Percentiles rank a stretch among this genome's conserved stretches.
phyloP scores from a whole-genome alignment of 2,329 filamentous ascomycete species.

The Aspergillus ibericus region DNA sequence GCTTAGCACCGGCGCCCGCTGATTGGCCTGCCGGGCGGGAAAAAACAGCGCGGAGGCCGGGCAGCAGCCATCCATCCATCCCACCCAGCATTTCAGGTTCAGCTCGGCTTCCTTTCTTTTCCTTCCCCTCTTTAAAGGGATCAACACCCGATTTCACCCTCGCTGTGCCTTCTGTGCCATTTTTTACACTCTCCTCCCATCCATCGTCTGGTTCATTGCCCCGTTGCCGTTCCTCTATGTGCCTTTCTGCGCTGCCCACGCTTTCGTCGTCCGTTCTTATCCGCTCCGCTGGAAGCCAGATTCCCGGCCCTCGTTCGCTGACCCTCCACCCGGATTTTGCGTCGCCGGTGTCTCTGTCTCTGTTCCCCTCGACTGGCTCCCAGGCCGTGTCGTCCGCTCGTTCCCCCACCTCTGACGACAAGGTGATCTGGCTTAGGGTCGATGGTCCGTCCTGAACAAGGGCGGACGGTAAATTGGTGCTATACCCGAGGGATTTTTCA shows the following conservation, averaged over 20 bases:
- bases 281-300: slow-evolving; percentile 29
- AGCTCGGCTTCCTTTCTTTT: slow-evolving; percentile 4
- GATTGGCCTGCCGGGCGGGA: slow-evolving; percentile 16
- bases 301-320: slow-evolving; percentile 19
- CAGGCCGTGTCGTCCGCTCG: slow-evolving; percentile 16
- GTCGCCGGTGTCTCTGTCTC: slow-evolving; percentile 17
- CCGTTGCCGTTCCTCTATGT: slow-evolving; percentile 35
- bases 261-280: slow-evolving; percentile 28
- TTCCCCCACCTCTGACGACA: slow-evolving; percentile 27
- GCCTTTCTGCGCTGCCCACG: slow-evolving; percentile 32
- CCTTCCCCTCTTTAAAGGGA: slow-evolving; percentile 10
- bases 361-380: slow-evolving; percentile 16
- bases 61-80: no score
- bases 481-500: slow-evolving; percentile 7
- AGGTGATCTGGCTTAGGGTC: slow-evolving; percentile 49
- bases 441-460: slow-evolving; percentile 53
- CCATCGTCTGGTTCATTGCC: background rate
- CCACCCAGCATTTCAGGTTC: no score
- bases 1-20: slow-evolving; percentile 18
- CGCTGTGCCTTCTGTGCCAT: background rate
- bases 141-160: background rate
- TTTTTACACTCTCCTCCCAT: background rate
- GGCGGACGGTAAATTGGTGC: slow-evolving; percentile 51
- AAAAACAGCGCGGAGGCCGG: slow-evolving; percentile 6
- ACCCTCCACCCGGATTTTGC: slow-evolving; percentile 13